Base-by-base conservation (phyloP, 345 rosid species). In the Eucalyptus curtisii region DNA sequence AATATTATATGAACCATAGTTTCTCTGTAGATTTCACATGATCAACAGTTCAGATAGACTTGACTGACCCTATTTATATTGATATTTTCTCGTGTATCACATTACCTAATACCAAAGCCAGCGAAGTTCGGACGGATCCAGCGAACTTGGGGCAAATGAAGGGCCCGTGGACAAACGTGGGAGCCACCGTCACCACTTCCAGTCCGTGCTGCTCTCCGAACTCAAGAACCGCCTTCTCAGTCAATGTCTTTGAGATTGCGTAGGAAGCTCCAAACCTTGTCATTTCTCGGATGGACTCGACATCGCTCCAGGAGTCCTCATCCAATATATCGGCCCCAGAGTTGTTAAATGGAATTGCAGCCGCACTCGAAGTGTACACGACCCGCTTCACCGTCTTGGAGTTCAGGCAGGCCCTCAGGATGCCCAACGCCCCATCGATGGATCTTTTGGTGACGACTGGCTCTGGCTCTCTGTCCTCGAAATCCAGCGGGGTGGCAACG, bases 361-460 rank as follows among this genome's bases (percentile, higher is more conserved):
- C 22, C 15, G 90, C 66, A 31, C 97, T 96, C 4, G 97, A 94
- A 82, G 97, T 95, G 92, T 94, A 97, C 11, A 96, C 93, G 6
- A 95, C 93, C 14, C 95, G 91, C 88, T 92, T 94, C 49, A 96
- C 96, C 2, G 94, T 95, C 81, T 91, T 93, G 19, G 95, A 88
- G 16, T 93, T 91, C 87, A 92, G 44, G 92, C 95, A 95, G 10
- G 95, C 90, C 53, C 89, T 94, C 10, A 96, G 48, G 81, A 97
- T 94, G 50, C 95, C 96, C 33, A 91, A 57, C 5, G 93, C 66
- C 86, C 95, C 98, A 25, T 91, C 91, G 8, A 93, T 90, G 45
- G 95, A 57, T 88, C 95, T 91, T 79, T 93, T 90, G 3, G 93
- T 93, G 13, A 93, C 90, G 16, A 89, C 90, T 59, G 91, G 94